Percentiles rank a stretch among this genome's conserved stretches.
Evolutionary conservation across 306 rosid species (phyloP).

Genomic region (Prunus mongolica): DNA sequence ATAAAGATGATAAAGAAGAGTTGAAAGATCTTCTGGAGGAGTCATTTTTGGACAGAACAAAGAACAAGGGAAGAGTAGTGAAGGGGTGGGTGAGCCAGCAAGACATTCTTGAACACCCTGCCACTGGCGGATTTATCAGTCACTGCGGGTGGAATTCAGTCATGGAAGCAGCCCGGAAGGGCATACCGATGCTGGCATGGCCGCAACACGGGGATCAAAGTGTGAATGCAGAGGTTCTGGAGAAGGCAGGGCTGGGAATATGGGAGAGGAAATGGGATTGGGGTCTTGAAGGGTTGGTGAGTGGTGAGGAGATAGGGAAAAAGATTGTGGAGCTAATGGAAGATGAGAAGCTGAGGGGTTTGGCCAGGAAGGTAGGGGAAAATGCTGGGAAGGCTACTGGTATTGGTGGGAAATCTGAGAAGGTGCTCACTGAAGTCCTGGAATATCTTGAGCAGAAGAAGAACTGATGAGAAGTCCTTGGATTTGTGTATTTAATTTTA

Average conservation of each 20-base stretch:
- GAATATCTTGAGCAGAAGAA: constrained; percentile 7
- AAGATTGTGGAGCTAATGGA: constrained; percentile 14
- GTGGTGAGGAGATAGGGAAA: constrained; percentile 8
- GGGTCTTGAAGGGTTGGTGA: constrained; percentile 13
- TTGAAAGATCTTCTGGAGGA: constrained; percentile 11
- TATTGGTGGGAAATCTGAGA: constrained; percentile 19
- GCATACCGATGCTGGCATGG: constrained; percentile 24
- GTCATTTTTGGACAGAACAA: constrained; percentile 20
- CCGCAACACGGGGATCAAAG: constrained; percentile 27
- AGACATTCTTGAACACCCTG: constrained; percentile 14
- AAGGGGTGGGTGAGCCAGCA: constrained; percentile 28
- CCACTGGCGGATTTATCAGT: constrained; percentile 17
- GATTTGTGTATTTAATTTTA: not conserved
- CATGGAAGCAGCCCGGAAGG: constrained; percentile 16
- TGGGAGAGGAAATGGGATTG: constrained; percentile 26
- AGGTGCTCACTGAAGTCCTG: constrained; percentile 7
- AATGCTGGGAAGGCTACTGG: constrained; percentile 12
- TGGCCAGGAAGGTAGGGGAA: constrained; percentile 18
- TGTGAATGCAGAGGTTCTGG: constrained; percentile 20
- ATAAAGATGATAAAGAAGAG: constrained; percentile 18
- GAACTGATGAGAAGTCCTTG: not conserved
- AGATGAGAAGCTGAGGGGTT: constrained; percentile 11
- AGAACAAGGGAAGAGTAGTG: not conserved
- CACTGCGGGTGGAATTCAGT: constrained; percentile 32
- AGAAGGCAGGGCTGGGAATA: constrained; percentile 19